Base-by-base conservation (phyloP, 257 asterid genomes). In the Penstemon eatonii region DNA sequence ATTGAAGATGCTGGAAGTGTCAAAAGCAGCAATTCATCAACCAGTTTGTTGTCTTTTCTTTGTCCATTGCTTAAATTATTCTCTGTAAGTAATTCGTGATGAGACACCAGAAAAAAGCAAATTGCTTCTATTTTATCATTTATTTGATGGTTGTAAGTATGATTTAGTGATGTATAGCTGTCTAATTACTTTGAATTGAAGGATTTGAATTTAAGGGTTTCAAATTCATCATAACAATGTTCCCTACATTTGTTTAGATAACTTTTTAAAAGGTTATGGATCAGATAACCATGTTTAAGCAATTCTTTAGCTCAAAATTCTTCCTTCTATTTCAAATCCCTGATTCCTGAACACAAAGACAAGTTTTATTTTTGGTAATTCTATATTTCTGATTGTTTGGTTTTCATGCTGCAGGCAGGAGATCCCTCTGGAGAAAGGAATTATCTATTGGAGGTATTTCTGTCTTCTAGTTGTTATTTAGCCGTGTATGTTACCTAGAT, bases 11-110 rank as follows among this genome's bases (percentile, higher is more conserved):
- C 18, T 37, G 70, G 66, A 40, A 41, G 39, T 71, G 75, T 73
- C 52, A 53, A 69, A 75, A 25, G 33, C 49, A 65, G 76, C 77
- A 60, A 75, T 73, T 45, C 83, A 66, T 80, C 96, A 37, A 78
- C 89, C 76, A 87, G 92, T 70, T 75, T 87, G 15, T 69, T 89
- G 73, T 84, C 96, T 37, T 40, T 85, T 46, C 90, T 89, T 45
- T 89, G 95, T 81, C 96, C 96, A n/a, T 73, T 89, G 85, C 95
- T 89, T 61, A 87, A 85, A 70, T 76, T 87, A 78, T 87, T 87
- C 76, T 83, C 92, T 15, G 96, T 89, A 69, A 79, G 85, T 80
- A n/a, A 37, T 44, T 62, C 18, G 8, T 13, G 43, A 46, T 64
- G 37, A 13, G 63, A 66, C 39, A 50, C 46, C 33, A 25, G 45